Percentiles rank a stretch among this genome's conserved stretches.
Evolutionary conservation across 2,329 filamentous ascomycete species (phyloP).

Genomic region (Escovopsis sp.): DNA sequence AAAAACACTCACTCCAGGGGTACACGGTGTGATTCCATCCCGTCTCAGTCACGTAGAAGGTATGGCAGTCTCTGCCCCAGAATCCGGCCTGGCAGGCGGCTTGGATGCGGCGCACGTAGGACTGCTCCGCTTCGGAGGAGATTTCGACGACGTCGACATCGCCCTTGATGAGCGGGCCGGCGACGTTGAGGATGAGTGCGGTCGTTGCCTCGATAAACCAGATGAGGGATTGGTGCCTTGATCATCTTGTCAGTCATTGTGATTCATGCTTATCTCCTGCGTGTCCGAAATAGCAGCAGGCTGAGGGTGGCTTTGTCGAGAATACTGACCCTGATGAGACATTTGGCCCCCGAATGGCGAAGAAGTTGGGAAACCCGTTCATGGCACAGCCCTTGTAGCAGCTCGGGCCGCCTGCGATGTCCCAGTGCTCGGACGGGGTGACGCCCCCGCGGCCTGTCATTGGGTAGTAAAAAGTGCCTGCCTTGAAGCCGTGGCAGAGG

Average conservation of each 20-base stretch:
- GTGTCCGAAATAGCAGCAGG: too few species aligned
- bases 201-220: neutral
- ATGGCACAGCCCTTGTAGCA: neutral
- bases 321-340: neutral
- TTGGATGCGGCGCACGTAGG: neutral
- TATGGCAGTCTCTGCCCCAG: conserved; percentile 1
- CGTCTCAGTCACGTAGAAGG: neutral
- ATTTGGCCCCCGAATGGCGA: conserved; percentile 7
- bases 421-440: neutral
- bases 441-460: neutral
- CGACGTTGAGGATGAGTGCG: neutral
- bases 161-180: neutral
- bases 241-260: too few species aligned
- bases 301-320: neutral
- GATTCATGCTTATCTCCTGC: too few species aligned
- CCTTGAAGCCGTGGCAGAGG: neutral
- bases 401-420: neutral
- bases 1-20: neutral
- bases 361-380: neutral
- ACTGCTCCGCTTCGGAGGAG: neutral
- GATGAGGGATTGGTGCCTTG: neutral
- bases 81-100: neutral
- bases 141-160: neutral
- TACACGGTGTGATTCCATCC: conserved; percentile 1
- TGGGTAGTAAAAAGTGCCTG: neutral